These are phyloP conservation scores for Echeveria elegans DNA, from an alignment of 164 flowering plant species.

Conservation along the genomic window DNA sequence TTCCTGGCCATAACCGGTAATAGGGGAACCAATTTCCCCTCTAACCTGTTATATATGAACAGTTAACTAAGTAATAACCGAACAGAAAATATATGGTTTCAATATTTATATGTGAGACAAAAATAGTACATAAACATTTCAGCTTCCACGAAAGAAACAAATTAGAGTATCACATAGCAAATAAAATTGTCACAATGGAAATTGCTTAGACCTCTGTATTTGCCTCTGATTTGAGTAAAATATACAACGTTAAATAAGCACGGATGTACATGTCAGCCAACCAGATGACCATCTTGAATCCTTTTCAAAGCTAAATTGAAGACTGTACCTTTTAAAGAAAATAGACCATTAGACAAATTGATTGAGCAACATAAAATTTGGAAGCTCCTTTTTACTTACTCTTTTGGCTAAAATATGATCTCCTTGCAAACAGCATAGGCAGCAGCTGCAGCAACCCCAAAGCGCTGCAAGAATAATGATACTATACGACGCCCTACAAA, in stretches of 20 bases:
- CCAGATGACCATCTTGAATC: slow-evolving; percentile 82
- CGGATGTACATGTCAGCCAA: slow-evolving; percentile 15
- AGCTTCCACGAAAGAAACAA: background rate
- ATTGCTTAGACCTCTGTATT: background rate
- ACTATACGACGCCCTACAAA: slow-evolving; percentile 83
- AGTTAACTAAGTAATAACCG: background rate
- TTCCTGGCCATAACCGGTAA: slow-evolving; percentile 95
- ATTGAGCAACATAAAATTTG: background rate
- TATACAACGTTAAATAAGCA: background rate
- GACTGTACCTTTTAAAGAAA: slow-evolving; percentile 51
- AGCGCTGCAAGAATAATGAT: slow-evolving; percentile 78
- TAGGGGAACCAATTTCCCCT: slow-evolving; percentile 79
- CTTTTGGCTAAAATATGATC: slow-evolving; percentile 84
- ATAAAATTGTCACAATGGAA: background rate
- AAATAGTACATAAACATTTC: background rate
- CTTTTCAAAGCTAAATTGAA: slow-evolving; percentile 70
- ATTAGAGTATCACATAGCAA: background rate
- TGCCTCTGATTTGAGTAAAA: background rate
- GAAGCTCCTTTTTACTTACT: slow-evolving; percentile 37
- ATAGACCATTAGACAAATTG: background rate
- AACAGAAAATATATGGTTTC: slow-evolving; percentile 9
- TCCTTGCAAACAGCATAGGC: slow-evolving; percentile 85
- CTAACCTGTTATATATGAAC: slow-evolving; percentile 42
- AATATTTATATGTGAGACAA: background rate
- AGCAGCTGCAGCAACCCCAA: slow-evolving; percentile 79